phyloP scores from a whole-genome alignment of 2,329 filamentous ascomycete genomes.

The Sarocladium oryzae region DNA sequence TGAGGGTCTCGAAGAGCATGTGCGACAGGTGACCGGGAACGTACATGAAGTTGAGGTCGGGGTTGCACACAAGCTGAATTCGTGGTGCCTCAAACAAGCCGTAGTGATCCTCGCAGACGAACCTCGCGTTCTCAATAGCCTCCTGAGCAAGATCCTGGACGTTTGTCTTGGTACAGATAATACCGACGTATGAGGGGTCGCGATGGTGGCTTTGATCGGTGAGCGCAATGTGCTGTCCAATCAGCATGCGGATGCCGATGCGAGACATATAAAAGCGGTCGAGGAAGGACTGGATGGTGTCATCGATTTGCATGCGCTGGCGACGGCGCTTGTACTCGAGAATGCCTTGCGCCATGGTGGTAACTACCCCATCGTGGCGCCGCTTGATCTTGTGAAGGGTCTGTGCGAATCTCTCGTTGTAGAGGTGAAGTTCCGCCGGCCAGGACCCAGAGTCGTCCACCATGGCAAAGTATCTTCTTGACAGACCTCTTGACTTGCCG shows the following conservation, averaged over 20 bases:
- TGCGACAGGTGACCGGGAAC: slow-evolving; percentile 97
- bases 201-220: slow-evolving; percentile 86
- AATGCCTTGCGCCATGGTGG: slow-evolving; percentile 95
- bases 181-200: slow-evolving; percentile 92
- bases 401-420: slow-evolving; percentile 86
- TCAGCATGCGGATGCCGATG: slow-evolving; percentile 98
- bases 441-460: slow-evolving; percentile 84
- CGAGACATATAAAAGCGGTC: slow-evolving; percentile 99
- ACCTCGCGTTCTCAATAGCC: slow-evolving; percentile 97
- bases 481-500: slow-evolving; percentile 41
- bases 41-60: slow-evolving; percentile 97
- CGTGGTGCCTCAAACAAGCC: slow-evolving; percentile 95
- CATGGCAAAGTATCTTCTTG: slow-evolving; percentile 73
- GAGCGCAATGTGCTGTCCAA: slow-evolving; percentile 95
- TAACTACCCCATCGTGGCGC: slow-evolving; percentile 93
- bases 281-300: slow-evolving; percentile 93
- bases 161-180: slow-evolving; percentile 98
- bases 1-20: slow-evolving; percentile 99
- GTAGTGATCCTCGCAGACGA: slow-evolving; percentile 98
- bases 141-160: slow-evolving; percentile 91
- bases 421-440: slow-evolving; percentile 90
- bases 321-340: slow-evolving; percentile 95
- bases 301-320: slow-evolving; percentile 96
- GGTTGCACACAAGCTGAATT: slow-evolving; percentile 92
- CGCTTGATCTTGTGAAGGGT: slow-evolving; percentile 91